Conservation (phyloP, 2,329 filamentous ascomycete genomes). For the Exserohilum turcica region DNA sequence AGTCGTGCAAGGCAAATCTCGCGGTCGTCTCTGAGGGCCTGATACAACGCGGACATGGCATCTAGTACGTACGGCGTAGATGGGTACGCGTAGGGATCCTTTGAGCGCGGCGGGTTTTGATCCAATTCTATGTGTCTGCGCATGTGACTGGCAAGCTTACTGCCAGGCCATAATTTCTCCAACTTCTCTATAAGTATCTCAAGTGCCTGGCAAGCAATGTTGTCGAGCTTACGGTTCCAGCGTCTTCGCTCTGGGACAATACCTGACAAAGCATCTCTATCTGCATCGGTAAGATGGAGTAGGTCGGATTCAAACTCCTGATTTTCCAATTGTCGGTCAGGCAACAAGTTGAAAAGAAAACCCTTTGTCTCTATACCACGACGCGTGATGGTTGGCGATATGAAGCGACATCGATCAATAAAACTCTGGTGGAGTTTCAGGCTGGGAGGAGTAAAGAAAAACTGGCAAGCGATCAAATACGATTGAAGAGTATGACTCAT, state of each 20-base stretch:
- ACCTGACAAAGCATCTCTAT: not conserved
- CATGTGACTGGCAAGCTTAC: not conserved
- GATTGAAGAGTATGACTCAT: constrained; percentile 5
- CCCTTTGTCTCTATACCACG: constrained; percentile 18
- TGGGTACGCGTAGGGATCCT: not conserved
- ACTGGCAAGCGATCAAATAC: constrained; percentile 8
- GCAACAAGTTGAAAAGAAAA: constrained; percentile 12
- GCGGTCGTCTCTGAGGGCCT: constrained; percentile 7
- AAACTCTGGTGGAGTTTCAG: constrained; percentile 13
- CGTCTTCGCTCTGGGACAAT: not conserved
- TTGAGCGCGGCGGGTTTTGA: not conserved
- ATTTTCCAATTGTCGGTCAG: not conserved
- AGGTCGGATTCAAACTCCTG: not conserved
- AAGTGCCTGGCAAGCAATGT: not conserved
- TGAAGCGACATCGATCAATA: constrained; percentile 23
- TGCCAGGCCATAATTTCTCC: not conserved
- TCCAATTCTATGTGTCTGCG: constrained; percentile 3
- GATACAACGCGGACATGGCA: constrained; percentile 14
- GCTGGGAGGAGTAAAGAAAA: constrained; percentile 11
- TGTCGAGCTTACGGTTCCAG: not conserved
- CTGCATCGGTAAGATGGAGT: not conserved
- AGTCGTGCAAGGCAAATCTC: constrained; percentile 14
- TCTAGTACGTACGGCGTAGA: constrained; percentile 12
- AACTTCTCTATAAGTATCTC: not conserved
- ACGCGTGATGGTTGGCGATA: constrained; percentile 3